Evolutionary conservation across 2,329 filamentous ascomycete species (phyloP).

Genomic region (Epichloe elymi): DNA sequence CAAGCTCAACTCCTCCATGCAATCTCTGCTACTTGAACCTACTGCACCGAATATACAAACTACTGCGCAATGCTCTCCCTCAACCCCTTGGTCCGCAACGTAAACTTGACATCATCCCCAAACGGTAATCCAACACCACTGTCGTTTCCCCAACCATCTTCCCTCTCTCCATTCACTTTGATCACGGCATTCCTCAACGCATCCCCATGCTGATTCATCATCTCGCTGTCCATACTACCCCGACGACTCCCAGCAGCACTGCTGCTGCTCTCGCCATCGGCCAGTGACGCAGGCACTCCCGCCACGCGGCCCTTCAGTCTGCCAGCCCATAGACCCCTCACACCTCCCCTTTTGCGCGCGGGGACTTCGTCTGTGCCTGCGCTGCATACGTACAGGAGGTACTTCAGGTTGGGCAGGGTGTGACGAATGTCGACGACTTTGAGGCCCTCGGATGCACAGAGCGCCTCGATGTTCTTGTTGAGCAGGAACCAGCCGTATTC

Average conservation of each 20-base stretch:
- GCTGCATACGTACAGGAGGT: constrained; percentile 78
- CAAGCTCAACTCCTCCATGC: no score
- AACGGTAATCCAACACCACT: constrained; percentile 29
- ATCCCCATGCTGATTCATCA: constrained; percentile 26
- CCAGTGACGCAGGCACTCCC: constrained; percentile 10
- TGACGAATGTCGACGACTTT: constrained; percentile 82
- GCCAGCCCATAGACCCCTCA: constrained; percentile 43
- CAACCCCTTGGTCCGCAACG: constrained; percentile 42
- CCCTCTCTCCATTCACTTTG: constrained; percentile 11
- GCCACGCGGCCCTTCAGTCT: constrained; percentile 24
- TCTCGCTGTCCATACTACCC: constrained; percentile 31
- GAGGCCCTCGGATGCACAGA: constrained; percentile 53
- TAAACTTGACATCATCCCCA: constrained; percentile 31
- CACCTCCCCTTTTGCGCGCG: constrained; percentile 46
- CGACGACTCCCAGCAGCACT: constrained; percentile 26
- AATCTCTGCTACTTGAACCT: neutral
- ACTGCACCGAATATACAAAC: neutral
- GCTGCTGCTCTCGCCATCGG: constrained; percentile 26
- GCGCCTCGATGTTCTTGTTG: constrained; percentile 80
- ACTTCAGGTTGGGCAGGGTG: constrained; percentile 86
- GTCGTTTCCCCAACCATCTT: constrained; percentile 7
- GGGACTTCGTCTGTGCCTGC: constrained; percentile 56
- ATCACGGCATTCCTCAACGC: constrained; percentile 20
- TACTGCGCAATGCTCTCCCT: constrained; percentile 28
- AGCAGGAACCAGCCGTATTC: constrained; percentile 95